Base-by-base conservation (phyloP, 192 early-diverging fungal genomes). In the Martensiomyces pterosporus region DNA sequence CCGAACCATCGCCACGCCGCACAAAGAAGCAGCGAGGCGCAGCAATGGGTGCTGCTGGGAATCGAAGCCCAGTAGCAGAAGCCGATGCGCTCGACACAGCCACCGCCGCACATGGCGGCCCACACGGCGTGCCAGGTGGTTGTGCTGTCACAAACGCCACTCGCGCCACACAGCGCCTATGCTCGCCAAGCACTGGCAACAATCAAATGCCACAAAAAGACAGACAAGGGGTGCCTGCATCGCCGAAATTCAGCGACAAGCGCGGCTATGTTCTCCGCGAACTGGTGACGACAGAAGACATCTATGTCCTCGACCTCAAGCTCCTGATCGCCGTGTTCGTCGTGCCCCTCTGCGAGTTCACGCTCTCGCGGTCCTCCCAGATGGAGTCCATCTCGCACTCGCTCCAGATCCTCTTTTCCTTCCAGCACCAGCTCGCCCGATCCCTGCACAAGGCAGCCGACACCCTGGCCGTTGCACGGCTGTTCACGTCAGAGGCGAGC, bases 251-350 rank as follows among this genome's bases (percentile, higher is more conserved):
- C 35, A 35, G 21, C 16, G 49, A 57, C 21, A 75, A 64, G 43
- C 53, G 69, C 12, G 49, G 51, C 1, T 71, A 72, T 32, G 68
- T 76, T 3, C 41, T 81, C 15, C 50, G 37, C 12, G 80, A 79
- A 35, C 55, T 81, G 16, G 39, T 68, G 39, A 39, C 57, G 21
- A 78, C 79, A 4, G 79, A 81, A 24, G 53, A 65, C 35, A 57
- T 53, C 9, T 81, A 75, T 38, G 74, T 81, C 26, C 55, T 60
- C 21, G 79, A 81, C 44, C 40, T 81, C 19, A 71, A 78, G 24
- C 43, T 69, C 16, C 52, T 81, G 12, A 46, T 66, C 2, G 53
- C 72, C 9, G 77, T 67, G 36, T 58, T 73, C 34, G 50, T 56
- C 2, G 54, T 47, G 14, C 54, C 58, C 10, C 52, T 73, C 16